Evolutionary conservation across 805 yeast genomes (phyloP), one percentile per base, ranked within the genome.

Genomic region (Lachancea thermotolerans): DNA sequence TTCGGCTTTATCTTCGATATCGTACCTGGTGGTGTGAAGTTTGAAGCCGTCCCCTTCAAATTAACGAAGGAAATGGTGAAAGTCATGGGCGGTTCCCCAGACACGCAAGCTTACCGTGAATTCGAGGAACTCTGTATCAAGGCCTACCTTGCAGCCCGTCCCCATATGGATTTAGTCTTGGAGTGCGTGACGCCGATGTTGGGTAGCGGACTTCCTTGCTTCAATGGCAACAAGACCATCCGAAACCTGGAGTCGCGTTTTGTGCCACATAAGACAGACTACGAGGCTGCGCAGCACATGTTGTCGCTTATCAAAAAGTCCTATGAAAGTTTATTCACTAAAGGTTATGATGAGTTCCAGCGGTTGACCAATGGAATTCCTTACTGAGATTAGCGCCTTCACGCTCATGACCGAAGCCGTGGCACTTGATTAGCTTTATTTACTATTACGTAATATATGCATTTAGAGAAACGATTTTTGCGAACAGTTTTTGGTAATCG

Each of bases 1-100:
- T 93, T 93, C 69, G 99, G 99, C 2, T 93, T 93, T 74, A 90
- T 96, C 58, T 95, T 93, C 63, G 99, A 93, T 68, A 93, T 93
- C 64, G 97, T 87, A 30, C 99, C 99, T 9, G 99, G 99, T 53
- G 99, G 99, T 31, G 97, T 93, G 40, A 87, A 82, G 58, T 95
- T 93, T 62, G 99, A 93, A 58, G 95, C 88, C n/a, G 96, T 95
- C 1, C 98, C 99, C 10, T 93, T 93, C 73, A 93, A 93, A 62
- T 75, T 93, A 52, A 93, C 99, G 3, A 85, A 83, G 56, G 99
- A 93, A 60, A 93, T 95, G 99, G 85, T 93, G 4, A 77, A 79
- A 61, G 97, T 93, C 1, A 79, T 93, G 82, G 99, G 99, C n/a
- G 98, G 98, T 0, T 75, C 79, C 14, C 73, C 78, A 18, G 73